Evolutionary conservation across 75 land plant species (phyloP).

Genomic region (Sequoiadendron giganteum): DNA sequence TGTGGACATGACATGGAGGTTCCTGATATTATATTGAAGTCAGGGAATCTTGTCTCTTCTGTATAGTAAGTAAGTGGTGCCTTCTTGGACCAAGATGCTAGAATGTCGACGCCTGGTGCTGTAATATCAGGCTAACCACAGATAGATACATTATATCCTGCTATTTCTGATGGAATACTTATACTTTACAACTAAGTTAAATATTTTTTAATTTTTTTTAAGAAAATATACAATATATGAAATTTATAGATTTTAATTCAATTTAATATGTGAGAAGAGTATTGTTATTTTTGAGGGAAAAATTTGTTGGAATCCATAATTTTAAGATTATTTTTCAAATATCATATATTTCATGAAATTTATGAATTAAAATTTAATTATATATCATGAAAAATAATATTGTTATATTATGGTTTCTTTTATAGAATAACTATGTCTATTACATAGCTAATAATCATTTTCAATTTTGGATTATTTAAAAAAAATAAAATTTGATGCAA

Average conservation of each 20-base stretch:
- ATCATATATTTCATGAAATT: too few species aligned
- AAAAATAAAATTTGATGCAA: too few species aligned
- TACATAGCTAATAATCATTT: too few species aligned
- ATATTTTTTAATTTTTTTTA: neutral
- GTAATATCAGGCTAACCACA: slow-evolving; percentile 53
- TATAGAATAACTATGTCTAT: too few species aligned
- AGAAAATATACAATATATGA: neutral
- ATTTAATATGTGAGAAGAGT: neutral
- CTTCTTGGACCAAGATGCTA: slow-evolving; percentile 42
- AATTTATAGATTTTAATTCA: neutral
- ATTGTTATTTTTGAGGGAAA: too few species aligned
- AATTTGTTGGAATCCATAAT: too few species aligned
- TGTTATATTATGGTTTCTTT: too few species aligned
- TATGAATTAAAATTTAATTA: too few species aligned
- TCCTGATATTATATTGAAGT: slow-evolving; percentile 1
- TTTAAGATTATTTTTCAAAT: too few species aligned
- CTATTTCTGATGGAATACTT: neutral
- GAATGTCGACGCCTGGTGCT: slow-evolving; percentile 62
- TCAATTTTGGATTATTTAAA: too few species aligned
- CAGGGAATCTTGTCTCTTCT: slow-evolving; percentile 15
- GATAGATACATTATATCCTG: neutral
- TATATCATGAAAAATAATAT: too few species aligned
- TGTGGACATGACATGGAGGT: slow-evolving; percentile 62
- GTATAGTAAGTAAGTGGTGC: slow-evolving; percentile 18
- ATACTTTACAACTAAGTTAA: too few species aligned